Evolutionary conservation across 352 stramenopile genomes (phyloP).

Genomic region (Thraustochytrium sp.): DNA sequence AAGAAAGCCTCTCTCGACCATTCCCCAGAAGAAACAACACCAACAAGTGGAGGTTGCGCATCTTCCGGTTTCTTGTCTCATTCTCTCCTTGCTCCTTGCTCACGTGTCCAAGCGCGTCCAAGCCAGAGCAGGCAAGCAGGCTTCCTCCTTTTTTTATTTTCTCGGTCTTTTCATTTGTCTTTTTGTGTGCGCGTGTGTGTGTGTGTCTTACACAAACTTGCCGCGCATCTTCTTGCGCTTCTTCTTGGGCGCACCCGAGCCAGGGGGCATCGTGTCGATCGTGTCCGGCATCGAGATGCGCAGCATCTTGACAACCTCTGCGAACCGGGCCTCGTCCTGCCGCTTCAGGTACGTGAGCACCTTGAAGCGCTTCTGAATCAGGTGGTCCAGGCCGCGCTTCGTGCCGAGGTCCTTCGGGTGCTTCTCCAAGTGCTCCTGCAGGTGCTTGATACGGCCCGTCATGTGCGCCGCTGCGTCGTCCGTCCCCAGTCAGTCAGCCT

Average conservation of each 20-base stretch:
- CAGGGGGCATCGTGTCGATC: background rate
- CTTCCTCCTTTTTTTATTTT: background rate
- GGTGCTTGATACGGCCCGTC: conserved; percentile 53
- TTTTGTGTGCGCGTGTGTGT: background rate
- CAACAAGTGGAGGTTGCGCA: too few species aligned
- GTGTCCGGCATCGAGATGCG: background rate
- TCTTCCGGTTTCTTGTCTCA: too few species aligned
- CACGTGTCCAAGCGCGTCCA: too few species aligned
- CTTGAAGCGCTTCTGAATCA: conserved; percentile 50
- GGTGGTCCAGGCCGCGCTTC: conserved; percentile 46
- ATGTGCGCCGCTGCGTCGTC: conserved; percentile 47
- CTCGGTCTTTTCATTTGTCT: background rate
- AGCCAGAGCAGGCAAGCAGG: too few species aligned
- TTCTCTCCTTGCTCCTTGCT: too few species aligned
- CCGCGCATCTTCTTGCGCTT: conserved; percentile 23
- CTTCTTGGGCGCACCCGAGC: background rate
- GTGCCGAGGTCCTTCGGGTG: conserved; percentile 52
- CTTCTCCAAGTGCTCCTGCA: conserved; percentile 52
- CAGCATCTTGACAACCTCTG: background rate
- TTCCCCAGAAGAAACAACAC: too few species aligned
- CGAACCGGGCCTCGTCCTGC: background rate
- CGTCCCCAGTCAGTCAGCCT: background rate
- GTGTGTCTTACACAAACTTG: too few species aligned
- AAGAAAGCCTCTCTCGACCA: too few species aligned
- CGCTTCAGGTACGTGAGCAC: background rate